These are phyloP conservation scores for Sphaerulina musiva DNA, from an alignment of 2,329 filamentous ascomycete genomes.

Conservation along the genomic window DNA sequence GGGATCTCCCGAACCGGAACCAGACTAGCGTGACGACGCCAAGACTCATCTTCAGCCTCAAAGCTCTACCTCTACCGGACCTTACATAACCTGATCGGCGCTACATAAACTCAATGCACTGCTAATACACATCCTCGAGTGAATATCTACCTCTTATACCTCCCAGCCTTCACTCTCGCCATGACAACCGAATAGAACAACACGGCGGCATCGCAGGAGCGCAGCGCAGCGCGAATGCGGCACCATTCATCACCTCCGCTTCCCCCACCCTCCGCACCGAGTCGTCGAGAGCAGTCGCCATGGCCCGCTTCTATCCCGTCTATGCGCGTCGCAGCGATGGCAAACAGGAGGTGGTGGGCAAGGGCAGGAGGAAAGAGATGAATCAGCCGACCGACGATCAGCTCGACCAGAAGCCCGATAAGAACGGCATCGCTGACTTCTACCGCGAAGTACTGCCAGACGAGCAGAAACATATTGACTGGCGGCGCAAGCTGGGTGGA, in stretches of 20 bases:
- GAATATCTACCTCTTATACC: no score
- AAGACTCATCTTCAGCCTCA: no score
- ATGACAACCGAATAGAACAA: no score
- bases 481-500: constrained; percentile 53
- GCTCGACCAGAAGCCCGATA: constrained; percentile 47
- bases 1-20: no score
- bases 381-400: constrained; percentile 49
- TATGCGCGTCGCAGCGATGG: constrained; percentile 47
- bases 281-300: constrained; percentile 15
- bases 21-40: no score
- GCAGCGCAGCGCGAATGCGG: background rate
- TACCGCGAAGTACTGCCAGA: constrained; percentile 47
- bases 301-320: constrained; percentile 45
- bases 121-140: no score
- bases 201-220: background rate
- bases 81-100: no score
- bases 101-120: no score
- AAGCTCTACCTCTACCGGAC: no score
- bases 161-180: no score
- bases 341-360: constrained; percentile 45
- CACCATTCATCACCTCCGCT: background rate
- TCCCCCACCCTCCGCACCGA: background rate
- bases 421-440: constrained; percentile 49
- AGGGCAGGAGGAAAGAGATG: constrained; percentile 44
- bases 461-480: constrained; percentile 51